These are phyloP conservation scores for Ruellia speciosa DNA, from an alignment of 305 asterid species.

Conservation along the genomic window DNA sequence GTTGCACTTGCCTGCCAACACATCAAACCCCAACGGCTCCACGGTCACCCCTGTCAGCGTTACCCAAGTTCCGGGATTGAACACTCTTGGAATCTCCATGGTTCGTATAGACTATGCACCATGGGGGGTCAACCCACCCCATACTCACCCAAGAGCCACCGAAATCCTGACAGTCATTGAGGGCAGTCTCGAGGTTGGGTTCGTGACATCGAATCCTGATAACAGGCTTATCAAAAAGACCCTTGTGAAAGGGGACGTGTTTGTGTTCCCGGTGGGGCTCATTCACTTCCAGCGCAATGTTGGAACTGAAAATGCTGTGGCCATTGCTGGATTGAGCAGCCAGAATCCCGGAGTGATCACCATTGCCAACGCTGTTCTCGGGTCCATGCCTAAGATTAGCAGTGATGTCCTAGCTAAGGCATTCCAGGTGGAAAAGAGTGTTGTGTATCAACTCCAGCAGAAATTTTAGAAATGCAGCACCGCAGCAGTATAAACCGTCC, in stretches of 20 bases:
- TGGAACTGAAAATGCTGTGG: conserved; percentile 18
- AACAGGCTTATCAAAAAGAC: conserved; percentile 11
- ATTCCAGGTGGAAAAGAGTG: conserved; percentile 12
- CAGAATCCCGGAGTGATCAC: conserved; percentile 21
- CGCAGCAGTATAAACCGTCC: too few relatives aligned
- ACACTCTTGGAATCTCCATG: conserved; percentile 22
- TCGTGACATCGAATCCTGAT: conserved; percentile 24
- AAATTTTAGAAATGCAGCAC: conserved; percentile 1
- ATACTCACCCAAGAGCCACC: conserved; percentile 24
- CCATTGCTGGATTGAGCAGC: conserved; percentile 20
- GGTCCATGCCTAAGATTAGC: conserved; percentile 5
- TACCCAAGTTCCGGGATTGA: conserved; percentile 17
- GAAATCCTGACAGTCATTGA: conserved; percentile 20
- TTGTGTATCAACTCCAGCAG: conserved; percentile 13
- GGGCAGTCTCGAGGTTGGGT: conserved; percentile 18
- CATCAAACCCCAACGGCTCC: conserved; percentile 23
- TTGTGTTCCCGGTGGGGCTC: conserved; percentile 19
- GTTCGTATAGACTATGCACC: conserved; percentile 22
- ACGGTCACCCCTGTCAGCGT: conserved; percentile 15
- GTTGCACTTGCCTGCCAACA: conserved; percentile 19
- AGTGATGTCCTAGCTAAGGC: conserved; percentile 18
- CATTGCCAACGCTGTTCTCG: conserved; percentile 18
- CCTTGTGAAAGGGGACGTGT: conserved; percentile 21
- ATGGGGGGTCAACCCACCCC: conserved; percentile 21
- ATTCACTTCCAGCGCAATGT: conserved; percentile 20